Conservation (phyloP, 2,329 filamentous ascomycete species). For the Cladosporium sp. region DNA sequence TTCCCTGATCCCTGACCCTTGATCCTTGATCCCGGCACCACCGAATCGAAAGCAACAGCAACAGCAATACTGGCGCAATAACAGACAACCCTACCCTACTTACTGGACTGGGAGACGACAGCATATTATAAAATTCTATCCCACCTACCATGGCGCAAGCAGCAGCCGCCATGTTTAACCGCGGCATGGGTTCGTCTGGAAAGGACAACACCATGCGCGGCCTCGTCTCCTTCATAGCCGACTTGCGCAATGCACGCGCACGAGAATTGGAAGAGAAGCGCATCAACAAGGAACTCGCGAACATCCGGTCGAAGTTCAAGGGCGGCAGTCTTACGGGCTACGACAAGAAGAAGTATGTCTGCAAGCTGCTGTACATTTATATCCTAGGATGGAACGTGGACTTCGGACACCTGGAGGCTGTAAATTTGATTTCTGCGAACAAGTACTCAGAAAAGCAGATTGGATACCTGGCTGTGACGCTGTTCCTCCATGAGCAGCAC, state of each 20-base stretch:
- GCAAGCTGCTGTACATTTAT: constrained; percentile 99
- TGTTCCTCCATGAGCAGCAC: constrained; percentile 96
- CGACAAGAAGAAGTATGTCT: constrained; percentile 99
- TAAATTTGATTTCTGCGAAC: constrained; percentile 91
- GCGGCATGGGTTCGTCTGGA: constrained; percentile 26
- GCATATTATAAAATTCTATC: background rate
- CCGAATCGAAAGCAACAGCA: background rate
- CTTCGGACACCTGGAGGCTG: constrained; percentile 95
- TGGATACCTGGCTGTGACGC: constrained; percentile 92
- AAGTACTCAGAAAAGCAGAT: constrained; percentile 99
- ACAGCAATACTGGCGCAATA: background rate
- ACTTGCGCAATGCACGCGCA: constrained; percentile 88
- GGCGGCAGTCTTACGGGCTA: constrained; percentile 81
- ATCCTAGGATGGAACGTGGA: constrained; percentile 99
- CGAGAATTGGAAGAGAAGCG: constrained; percentile 96
- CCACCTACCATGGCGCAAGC: constrained; percentile 17
- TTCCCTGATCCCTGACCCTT: constrained; percentile 6
- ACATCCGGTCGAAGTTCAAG: constrained; percentile 98
- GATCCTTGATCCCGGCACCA: constrained; percentile 1
- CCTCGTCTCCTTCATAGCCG: constrained; percentile 96
- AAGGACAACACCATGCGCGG: constrained; percentile 49
- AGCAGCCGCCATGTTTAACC: constrained; percentile 33
- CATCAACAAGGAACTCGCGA: constrained; percentile 98
- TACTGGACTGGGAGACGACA: background rate
- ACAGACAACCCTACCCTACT: background rate